phyloP scores from a whole-genome alignment of 2,329 filamentous ascomycete species.

The Cyanodermella asteris region DNA sequence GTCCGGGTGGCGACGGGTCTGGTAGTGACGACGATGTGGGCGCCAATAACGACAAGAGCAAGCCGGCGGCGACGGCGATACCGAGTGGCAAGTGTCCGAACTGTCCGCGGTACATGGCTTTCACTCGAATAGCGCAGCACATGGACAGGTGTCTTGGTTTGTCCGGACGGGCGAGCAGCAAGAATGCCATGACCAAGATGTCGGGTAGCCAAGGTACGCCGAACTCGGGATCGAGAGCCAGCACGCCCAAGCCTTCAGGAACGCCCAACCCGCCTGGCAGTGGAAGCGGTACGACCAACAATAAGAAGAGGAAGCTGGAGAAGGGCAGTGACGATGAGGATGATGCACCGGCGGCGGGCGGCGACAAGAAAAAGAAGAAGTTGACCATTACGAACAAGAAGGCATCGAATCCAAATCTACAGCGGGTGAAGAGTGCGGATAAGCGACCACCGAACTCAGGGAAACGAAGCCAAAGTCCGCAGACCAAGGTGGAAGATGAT shows the following conservation, averaged over 20 bases:
- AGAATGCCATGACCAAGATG: conserved; percentile 27
- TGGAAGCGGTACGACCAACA: not conserved
- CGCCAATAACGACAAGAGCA: not conserved
- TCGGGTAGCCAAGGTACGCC: conserved; percentile 21
- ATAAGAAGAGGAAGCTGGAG: not conserved
- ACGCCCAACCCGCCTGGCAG: not conserved
- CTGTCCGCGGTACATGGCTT: conserved; percentile 38
- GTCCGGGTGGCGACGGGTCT: not conserved
- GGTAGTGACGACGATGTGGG: not conserved
- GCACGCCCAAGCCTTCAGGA: not conserved
- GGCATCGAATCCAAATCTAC: not conserved
- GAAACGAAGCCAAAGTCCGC: no score
- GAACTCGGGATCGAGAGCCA: not conserved
- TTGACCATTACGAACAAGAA: not conserved
- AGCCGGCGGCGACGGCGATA: conserved; percentile 8
- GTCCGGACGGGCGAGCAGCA: conserved; percentile 27
- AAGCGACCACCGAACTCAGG: no score
- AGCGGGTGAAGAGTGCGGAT: not conserved
- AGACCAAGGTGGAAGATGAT: no score
- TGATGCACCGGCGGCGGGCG: not conserved
- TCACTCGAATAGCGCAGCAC: conserved; percentile 38
- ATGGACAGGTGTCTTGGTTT: conserved; percentile 38
- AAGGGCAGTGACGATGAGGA: not conserved
- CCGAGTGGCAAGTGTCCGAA: conserved; percentile 31
- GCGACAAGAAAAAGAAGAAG: not conserved